Evolutionary conservation across 768 basidiomycete species (phyloP).

Genomic region (Terana coerulea): DNA sequence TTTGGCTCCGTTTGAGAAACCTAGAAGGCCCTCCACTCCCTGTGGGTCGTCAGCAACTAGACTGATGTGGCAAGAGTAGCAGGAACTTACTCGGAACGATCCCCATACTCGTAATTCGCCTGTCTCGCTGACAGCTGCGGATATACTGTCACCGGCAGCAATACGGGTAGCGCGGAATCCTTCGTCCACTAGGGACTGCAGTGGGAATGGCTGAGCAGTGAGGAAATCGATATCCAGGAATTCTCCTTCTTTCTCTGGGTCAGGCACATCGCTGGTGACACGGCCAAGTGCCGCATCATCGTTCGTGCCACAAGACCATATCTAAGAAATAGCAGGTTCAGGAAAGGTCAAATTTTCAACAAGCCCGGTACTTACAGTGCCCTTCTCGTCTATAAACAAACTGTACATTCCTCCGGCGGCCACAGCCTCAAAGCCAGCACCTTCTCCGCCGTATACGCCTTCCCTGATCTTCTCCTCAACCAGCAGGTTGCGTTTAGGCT

Average conservation of each 20-base stretch:
- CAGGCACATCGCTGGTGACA: slow-evolving; percentile 56
- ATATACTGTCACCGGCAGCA: slow-evolving; percentile 84
- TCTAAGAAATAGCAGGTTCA: too few species aligned
- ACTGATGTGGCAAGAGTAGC: neutral
- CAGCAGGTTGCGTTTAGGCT: slow-evolving; percentile 76
- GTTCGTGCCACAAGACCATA: slow-evolving; percentile 85
- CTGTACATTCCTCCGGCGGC: slow-evolving; percentile 88
- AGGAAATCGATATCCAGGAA: slow-evolving; percentile 52
- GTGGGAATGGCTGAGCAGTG: slow-evolving; percentile 58
- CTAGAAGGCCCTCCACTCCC: slow-evolving; percentile 80
- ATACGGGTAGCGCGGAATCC: slow-evolving; percentile 81
- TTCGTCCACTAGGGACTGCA: slow-evolving; percentile 68
- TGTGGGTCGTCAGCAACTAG: slow-evolving; percentile 25
- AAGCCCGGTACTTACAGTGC: slow-evolving; percentile 61
- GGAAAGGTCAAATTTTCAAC: neutral
- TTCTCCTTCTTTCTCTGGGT: slow-evolving; percentile 54
- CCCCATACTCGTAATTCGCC: slow-evolving; percentile 89
- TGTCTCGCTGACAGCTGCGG: slow-evolving; percentile 73
- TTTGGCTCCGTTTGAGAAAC: slow-evolving; percentile 66
- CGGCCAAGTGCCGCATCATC: slow-evolving; percentile 88
- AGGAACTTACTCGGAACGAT: slow-evolving; percentile 72
- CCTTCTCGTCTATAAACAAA: slow-evolving; percentile 84
- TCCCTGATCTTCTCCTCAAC: slow-evolving; percentile 71
- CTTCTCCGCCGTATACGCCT: slow-evolving; percentile 63
- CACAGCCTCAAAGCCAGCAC: slow-evolving; percentile 78